A percentile compares a stretch with the other conserved stretches of the same genome.
Conservation (phyloP, 2,329 filamentous ascomycete species). For the Colletotrichum sp. region DNA sequence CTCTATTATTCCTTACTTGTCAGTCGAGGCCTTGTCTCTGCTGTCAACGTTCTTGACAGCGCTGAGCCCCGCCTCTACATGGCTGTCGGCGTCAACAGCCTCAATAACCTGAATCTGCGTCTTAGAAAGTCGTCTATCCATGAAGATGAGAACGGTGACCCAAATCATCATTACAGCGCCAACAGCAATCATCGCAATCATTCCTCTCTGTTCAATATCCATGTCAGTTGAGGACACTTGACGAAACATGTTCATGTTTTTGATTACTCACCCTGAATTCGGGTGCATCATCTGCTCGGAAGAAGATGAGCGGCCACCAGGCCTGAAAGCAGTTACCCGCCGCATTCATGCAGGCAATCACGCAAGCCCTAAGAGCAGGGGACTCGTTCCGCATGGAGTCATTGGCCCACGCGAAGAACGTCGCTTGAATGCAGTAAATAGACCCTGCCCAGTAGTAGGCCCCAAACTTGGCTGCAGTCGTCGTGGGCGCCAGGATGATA, state of each 20-base stretch:
- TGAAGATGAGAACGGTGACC: neutral
- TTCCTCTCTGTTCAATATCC: neutral
- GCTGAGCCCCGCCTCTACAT: neutral
- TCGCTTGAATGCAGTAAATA: neutral
- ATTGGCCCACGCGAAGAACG: conserved; percentile 4
- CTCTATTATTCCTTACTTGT: too few species aligned
- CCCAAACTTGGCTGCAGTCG: neutral
- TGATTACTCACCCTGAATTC: neutral
- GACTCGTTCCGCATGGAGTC: neutral
- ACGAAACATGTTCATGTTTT: neutral
- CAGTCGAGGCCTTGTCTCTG: neutral
- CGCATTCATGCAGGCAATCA: conserved; percentile 5
- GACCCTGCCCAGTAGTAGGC: neutral
- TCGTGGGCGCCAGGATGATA: neutral
- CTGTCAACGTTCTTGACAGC: neutral
- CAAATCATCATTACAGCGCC: neutral
- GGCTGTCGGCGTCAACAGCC: neutral
- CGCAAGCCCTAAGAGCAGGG: neutral
- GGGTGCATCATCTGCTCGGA: neutral
- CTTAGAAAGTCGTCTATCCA: neutral
- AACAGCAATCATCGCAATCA: neutral
- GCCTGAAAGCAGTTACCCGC: conserved; percentile 1
- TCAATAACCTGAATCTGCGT: neutral
- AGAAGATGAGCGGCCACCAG: conserved; percentile 1
- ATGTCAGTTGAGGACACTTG: neutral